Evolutionary conservation across 2,329 filamentous ascomycete genomes (phyloP), one percentile per base, ranked within the genome.

Genomic region (Botrytis fabae): DNA sequence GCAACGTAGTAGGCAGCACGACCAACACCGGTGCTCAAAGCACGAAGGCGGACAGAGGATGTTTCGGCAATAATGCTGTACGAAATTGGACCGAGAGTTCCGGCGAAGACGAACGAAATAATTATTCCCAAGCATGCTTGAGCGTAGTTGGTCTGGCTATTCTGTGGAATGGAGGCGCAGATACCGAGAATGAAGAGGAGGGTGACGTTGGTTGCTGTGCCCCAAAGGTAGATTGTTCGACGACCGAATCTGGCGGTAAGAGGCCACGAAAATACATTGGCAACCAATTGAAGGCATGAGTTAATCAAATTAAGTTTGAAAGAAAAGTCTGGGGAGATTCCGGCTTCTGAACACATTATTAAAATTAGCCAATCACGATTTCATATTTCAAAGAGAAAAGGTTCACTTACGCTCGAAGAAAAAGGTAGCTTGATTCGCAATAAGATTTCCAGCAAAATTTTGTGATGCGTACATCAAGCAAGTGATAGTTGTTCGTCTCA

Each of bases 31-130:
- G 89, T 91, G 4, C 87, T 91, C n/a, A 91, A 82, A 64, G 90
- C 87, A 65, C 90, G 81, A 44, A 92, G 89, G 75, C 90, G 89
- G 71, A 91, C 86, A 69, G 90, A 83, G 0, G 90, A 90, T 2
- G 90, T 91, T 81, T 92, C 90, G 76, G 87, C 89, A 64, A 92
- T 91, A 76, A 91, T 89, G 82, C 89, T 87, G 86, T 87, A 92
- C 16, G 89, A 91, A 59, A 87, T 87, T 64, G 90, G 90, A 2
- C 88, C 90, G 40, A 88, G 88, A 76, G 87, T 88, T 25, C 90
- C 80, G 60, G 86, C 87, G 83, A 91, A 92, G 46, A 91, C 81
- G 72, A 92, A 87, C 42, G 90, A 91, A 78, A 92, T 84, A 76
- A 91, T 89, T 70, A 92, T 83, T 75, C 89, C 90, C 38, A 92